Base-by-base conservation (phyloP, 2,329 filamentous ascomycete genomes). In the Chalaropsis ovoidea region DNA sequence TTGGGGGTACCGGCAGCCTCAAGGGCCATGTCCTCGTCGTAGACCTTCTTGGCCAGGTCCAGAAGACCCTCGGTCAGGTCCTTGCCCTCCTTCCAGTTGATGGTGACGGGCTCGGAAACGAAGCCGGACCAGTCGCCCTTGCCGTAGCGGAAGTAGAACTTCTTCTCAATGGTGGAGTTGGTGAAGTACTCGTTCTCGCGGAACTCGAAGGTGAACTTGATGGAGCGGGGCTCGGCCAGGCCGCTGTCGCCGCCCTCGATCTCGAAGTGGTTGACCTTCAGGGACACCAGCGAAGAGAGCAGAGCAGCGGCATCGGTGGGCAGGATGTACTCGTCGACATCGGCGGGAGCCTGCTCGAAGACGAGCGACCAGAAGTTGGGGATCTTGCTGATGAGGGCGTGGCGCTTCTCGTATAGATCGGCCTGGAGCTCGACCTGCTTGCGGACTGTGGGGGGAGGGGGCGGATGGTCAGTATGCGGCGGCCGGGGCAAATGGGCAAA, bases 311-410 rank as follows among this genome's bases (percentile, higher is more conserved):
- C 85, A 78, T 97, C 93, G 61, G 83, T 82, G 54, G 90, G 88
- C 74, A 90, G 86, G 73, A 97, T 88, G 80, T 87, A 91, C 76
- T 90, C 86, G 77, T 96, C 91, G 71, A 99, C 83, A 69, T 96
- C 90, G 60, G 83, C 81, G 1, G 92, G 91, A 2, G 89, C 86
- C 77, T 91, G 87, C 79, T 95, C 89, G 74, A 97, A 82, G 66
- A 96, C 92, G 67, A 95, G 83, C n/a, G 89, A 81, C 94, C 94
- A 97, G 84, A 97, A 99, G 78, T 89, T 85, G 71, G 85, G 83
- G 73, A 96, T 92, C 72, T 86, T 80, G 69, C 82, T 76, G 69
- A 94, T 79, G 69, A 90, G 76, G 71, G 83, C 81, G 70, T 83
- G 80, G 73, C 93, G 90, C 77, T 88, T 89, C 71, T 82, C 80